Base-by-base conservation (phyloP, 306 rosid species). In the Gillenia trifoliata region DNA sequence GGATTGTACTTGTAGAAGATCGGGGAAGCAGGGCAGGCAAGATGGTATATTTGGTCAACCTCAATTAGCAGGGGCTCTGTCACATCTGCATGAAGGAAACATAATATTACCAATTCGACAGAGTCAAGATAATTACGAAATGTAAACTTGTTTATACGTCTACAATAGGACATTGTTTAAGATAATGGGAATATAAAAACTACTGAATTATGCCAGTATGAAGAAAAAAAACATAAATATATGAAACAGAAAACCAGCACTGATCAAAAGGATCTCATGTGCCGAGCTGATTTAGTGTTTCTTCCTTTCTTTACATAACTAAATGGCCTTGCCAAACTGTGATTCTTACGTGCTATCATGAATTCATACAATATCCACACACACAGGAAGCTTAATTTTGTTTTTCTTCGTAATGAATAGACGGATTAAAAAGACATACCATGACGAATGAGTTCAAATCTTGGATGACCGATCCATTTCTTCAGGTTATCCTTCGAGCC, bases 21-120 rank as follows among this genome's bases (percentile, higher is more conserved):
- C 11, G 99, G 99, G 22, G 96, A 94, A 64, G 99, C 99, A 0
- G 99, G 99, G 76, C 99, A 94, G 11, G 99, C 99, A 62, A 94
- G 92, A 77, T 91, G 99, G 80, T 90, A 94, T 76, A 94, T 94
- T 87, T 89, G 95, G 84, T 94, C 99, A 63, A 94, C 97, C 88
- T 94, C 97, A 66, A 94, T 60, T 73, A 87, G 76, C 96, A 94
- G 81, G 16, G 95, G 65, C 78, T 94, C 97, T 1, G 97, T 94
- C 77, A 94, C 91, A 83, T 94, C 99, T 94, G 76, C 50, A 74
- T 3, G 12, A 10, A 13, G 64, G 64, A 66, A 66, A 68, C 25
- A 20, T 38, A 50, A 57, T 49, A 57, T 49, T n/a, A 30, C 19
- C 5, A n/a, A 40, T 2, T 25, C 20, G 23, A 2, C 22, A 34